A percentile compares a stretch with the other conserved stretches of the same genome.
phyloP scores from a whole-genome alignment of 192 early-diverging fungal species.

The Geranomyces michiganensis region DNA sequence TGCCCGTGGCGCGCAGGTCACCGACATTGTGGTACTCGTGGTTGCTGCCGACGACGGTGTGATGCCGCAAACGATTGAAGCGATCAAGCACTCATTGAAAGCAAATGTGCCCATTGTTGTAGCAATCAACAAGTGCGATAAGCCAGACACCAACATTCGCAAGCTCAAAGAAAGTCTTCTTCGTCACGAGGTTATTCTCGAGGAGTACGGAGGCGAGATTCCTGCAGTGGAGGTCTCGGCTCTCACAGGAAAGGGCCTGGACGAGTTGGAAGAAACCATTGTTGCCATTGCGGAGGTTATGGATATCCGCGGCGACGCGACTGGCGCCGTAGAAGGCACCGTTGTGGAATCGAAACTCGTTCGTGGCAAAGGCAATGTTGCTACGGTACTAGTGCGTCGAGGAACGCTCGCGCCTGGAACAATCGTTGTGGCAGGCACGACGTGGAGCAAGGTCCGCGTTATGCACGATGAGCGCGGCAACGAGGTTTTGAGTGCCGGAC shows the following conservation, averaged over 20 bases:
- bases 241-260: constrained; percentile 81
- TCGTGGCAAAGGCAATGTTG: constrained; percentile 80
- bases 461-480: constrained; percentile 82
- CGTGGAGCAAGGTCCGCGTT: constrained; percentile 84
- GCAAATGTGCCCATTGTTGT: constrained; percentile 89
- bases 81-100: constrained; percentile 86
- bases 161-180: constrained; percentile 69
- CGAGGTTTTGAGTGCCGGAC: constrained; percentile 72
- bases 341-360: constrained; percentile 89
- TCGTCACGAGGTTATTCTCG: constrained; percentile 78
- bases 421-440: constrained; percentile 81
- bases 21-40: constrained; percentile 95
- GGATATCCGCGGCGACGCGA: constrained; percentile 82
- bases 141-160: constrained; percentile 60
- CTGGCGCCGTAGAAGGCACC: constrained; percentile 77
- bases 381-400: constrained; percentile 85
- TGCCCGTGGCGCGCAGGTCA: constrained; percentile 87
- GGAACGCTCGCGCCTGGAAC: constrained; percentile 82
- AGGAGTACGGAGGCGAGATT: constrained; percentile 92
- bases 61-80: constrained; percentile 97
- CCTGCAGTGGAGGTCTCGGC: constrained; percentile 90
- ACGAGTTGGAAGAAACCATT: constrained; percentile 88
- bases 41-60: constrained; percentile 97
- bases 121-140: constrained; percentile 98
- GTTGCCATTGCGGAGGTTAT: constrained; percentile 81